Base-by-base conservation (phyloP, 2,329 filamentous ascomycete species). In the Curvularia spicifera region DNA sequence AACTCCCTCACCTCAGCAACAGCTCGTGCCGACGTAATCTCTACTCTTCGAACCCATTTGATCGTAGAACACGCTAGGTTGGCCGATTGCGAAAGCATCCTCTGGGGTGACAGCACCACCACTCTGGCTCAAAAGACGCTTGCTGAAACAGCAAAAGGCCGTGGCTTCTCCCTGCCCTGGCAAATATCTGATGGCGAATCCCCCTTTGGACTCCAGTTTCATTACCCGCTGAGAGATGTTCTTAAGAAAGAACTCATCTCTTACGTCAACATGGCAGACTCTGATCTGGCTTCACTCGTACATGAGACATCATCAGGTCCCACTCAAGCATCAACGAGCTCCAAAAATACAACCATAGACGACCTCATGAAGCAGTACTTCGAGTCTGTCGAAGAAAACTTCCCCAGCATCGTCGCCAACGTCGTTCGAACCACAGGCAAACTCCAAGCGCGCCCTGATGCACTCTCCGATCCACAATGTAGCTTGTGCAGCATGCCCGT, bases 341-440 rank as follows among this genome's bases (percentile, higher is more conserved):
- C 89, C 66, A 91, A 89, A 72, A 89, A 92, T 64, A 84, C 91
- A 45, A 96, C 92, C 45, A 97, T 99, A 69, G 93, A 97, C 72
- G 89, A 93, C 66, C 85, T 99, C 53, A 93, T 98, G 89, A 80
- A 84, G 57, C 88, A 92, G 56, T 99, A 97, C 76, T 97, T 99
- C 71, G 86, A 87, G 65, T 89, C 87, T 40, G 91, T 97, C 15
- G 93, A 97, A 73, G 86, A 87, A 64, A 90, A 89, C 58, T 97
- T 96, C 71, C 91, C 93, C 3, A 91, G 91, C 54, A 92, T 98
- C 55, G 93, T 99, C 65, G 90, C 93, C 31, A 99, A 99, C 74
- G 95, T 99, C 9, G 94, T 97, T 5, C 87, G 92, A 61, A 99
- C 94, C 33, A 89, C 91, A n/a, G 89, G 87, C 51, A 97, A 96